Evolutionary conservation across 306 rosid species (phyloP), one percentile per base, ranked within the genome.

Genomic region (Cucurbita maxima): DNA sequence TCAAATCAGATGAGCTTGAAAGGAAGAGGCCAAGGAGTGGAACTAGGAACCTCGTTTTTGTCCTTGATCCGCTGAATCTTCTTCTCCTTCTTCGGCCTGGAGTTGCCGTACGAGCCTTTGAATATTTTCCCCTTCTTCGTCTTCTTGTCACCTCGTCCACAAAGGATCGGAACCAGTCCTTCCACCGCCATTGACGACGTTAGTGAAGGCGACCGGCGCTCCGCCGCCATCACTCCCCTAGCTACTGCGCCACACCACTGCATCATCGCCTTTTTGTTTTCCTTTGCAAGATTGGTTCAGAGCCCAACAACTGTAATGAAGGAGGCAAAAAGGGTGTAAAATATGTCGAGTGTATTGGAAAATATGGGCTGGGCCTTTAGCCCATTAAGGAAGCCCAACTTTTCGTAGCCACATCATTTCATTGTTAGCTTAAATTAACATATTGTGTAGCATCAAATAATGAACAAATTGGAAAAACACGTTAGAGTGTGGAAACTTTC

Each of bases 101-200:
- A 12, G 76, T 90, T 94, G 0, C 95, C 96, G 74, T 57, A 94
- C 53, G 99, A 90, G 6, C 99, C 99, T 54, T 90, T 94, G 89
- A 94, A 91, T 73, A 83, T 82, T 83, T 94, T 94, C 75, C 98
- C 99, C 68, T 81, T 91, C 95, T 86, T 89, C 43, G 96, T 91
- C 90, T 82, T 94, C 84, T 87, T 89, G 81, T 94, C 99, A 38
- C 96, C 99, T 5, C 96, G 87, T 36, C 99, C 97, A 40, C 97
- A 94, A 75, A 86, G n/a, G 13, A 80, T 70, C 5, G 96, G 92
- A 10, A 11, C 76, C 45, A 58, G 68, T 16, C 72, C 81, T 11
- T 67, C 78, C 3, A 20, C 72, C 4, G 51, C 56, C 68, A 4
- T 12, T 10, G 82, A n/a, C 7, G 76, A 72, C 22, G 73, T 68